Conservation (phyloP, 345 rosid genomes). For the Arabis hirsuta region DNA sequence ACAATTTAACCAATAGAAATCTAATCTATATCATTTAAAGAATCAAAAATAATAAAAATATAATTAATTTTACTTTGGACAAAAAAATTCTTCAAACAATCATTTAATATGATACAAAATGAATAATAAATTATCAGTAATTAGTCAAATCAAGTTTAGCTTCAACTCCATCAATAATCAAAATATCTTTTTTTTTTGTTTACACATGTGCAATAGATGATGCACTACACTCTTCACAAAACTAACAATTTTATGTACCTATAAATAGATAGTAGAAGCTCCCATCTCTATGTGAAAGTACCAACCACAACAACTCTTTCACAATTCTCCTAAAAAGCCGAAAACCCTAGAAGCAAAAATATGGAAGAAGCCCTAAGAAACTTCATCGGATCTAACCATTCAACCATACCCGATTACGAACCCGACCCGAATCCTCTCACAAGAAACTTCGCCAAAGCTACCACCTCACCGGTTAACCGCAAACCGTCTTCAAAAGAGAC, state of each 20-base stretch:
- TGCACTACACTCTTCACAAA: neutral
- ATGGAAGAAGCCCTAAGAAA: constrained; percentile 78
- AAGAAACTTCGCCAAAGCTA: constrained; percentile 35
- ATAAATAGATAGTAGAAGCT: constrained; percentile 26
- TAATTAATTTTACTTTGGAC: too few relatives aligned
- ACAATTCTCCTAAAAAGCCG: neutral
- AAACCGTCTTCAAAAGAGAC: constrained; percentile 46
- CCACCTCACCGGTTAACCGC: constrained; percentile 16
- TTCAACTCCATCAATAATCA: neutral
- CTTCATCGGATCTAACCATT: constrained; percentile 40
- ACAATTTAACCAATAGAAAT: too few relatives aligned
- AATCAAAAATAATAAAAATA: too few relatives aligned
- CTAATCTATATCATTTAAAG: too few relatives aligned
- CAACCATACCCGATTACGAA: constrained; percentile 4
- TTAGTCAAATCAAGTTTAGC: neutral
- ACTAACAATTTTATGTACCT: neutral
- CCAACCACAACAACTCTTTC: constrained; percentile 11
- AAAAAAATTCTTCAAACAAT: too few relatives aligned
- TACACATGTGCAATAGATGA: neutral
- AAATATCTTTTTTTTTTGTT: neutral
- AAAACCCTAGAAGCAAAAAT: constrained; percentile 29
- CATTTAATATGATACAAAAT: too few relatives aligned
- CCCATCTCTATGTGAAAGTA: neutral
- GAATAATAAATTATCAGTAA: neutral
- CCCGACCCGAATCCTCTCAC: constrained; percentile 25